Evolutionary conservation across 768 basidiomycete species (phyloP), one percentile per base, ranked within the genome.

Genomic region (Cantharellus cinnabarinus): DNA sequence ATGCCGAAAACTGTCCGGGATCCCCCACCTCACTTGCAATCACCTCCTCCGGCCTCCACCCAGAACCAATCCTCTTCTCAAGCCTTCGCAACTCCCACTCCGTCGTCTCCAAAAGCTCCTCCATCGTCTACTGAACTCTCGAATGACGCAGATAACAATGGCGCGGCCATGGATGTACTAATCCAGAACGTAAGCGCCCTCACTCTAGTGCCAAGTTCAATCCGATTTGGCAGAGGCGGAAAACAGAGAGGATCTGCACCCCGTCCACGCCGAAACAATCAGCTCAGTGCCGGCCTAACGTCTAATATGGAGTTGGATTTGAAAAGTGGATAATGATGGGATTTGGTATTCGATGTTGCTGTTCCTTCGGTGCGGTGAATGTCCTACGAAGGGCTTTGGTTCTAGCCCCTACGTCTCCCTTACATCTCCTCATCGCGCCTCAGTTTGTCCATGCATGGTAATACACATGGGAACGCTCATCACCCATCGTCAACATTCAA

Each of bases 171-270:
- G 41, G 77, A 82, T 56, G 70, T 70, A 14, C 73, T 88, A 10
- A 66, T 79, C 20, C 68, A 72, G 35, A 74, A 74, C 1, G 68
- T 78, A 65, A 69, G 68, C 58, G 68, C 76, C 38, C 70, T 78
- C 64, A 72, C 79, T 4, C 75, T 88, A 59, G 77, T 88, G 1
- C 85, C 85, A 2, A 70, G 78, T 2, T 75, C 81, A 0, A 76
- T 88, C 48, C 76, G 81, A 7, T 89, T 89, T 61, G 85, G 85
- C 35, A 74, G 84, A 42, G 86, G 86, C 0, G 80, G 79, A 2
- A 78, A 75, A 63, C 70, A 67, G 29, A 76, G 75, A 37, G 80
- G 78, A 4, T 77, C 81, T 62, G 71, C 44, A 10, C 44, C 44
- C 29, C 44, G 44, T 10, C 44, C 44, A 48, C 20, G 20, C 20